phyloP scores from a whole-genome alignment of 1,284 basidiomycete genomes.

The Ustilago esculenta region DNA sequence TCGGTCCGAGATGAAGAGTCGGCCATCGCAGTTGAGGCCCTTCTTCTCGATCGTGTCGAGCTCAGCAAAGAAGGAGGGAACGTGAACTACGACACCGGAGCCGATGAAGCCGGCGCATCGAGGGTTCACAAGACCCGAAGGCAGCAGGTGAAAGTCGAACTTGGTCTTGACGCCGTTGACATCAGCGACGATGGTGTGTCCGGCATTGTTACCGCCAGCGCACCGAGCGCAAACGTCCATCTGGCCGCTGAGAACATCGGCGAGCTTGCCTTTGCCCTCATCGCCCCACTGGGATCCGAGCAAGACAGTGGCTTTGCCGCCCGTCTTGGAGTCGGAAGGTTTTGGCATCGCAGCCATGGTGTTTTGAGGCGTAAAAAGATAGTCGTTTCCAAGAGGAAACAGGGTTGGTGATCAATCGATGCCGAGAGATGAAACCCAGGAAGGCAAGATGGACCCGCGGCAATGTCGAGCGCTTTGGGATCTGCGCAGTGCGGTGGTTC shows the following conservation, averaged over 20 bases:
- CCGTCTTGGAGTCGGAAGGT: conserved; percentile 57
- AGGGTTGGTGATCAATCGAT: conserved; percentile 55
- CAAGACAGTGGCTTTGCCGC: conserved; percentile 62
- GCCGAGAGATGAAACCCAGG: conserved; percentile 49
- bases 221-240: conserved; percentile 94
- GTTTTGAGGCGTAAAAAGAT: background rate
- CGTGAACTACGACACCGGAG: conserved; percentile 90
- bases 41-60: conserved; percentile 85
- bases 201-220: conserved; percentile 98
- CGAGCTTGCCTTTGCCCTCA: conserved; percentile 67
- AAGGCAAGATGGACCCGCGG: conserved; percentile 18
- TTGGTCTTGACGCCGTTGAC: conserved; percentile 79
- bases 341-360: conserved; percentile 65
- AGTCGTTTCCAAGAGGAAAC: conserved; percentile 30
- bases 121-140: conserved; percentile 90
- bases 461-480: conserved; percentile 11
- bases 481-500: background rate
- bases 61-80: conserved; percentile 94
- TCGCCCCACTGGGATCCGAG: conserved; percentile 67
- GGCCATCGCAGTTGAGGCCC: conserved; percentile 80
- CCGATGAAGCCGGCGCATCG: conserved; percentile 88
- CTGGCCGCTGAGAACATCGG: conserved; percentile 72
- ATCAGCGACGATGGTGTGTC: conserved; percentile 94
- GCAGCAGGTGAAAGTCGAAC: conserved; percentile 94
- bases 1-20: conserved; percentile 92